Evolutionary conservation across 2,329 filamentous ascomycete species (phyloP).

Genomic region (Xylaria sp.): DNA sequence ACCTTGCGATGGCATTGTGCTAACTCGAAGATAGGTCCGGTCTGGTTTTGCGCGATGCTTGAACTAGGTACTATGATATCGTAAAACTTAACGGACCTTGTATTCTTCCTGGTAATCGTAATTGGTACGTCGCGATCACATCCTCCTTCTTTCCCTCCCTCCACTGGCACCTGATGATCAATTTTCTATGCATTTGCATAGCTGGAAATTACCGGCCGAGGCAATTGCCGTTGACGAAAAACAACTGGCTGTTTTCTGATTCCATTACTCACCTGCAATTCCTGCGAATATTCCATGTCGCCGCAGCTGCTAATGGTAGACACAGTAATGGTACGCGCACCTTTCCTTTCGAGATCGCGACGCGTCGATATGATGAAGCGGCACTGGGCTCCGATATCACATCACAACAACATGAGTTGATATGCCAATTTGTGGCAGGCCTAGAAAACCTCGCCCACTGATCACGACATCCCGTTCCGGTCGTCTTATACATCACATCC

Average conservation of each 20-base stretch:
- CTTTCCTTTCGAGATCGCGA: constrained; percentile 22
- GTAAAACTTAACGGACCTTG: background rate
- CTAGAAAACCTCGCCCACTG: constrained; percentile 99
- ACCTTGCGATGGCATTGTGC: constrained; percentile 23
- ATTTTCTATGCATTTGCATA: constrained; percentile 68
- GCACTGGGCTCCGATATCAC: constrained; percentile 90
- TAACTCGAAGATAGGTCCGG: constrained; percentile 25
- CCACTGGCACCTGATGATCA: constrained; percentile 63
- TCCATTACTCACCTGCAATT: constrained; percentile 29
- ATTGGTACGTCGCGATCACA: constrained; percentile 36
- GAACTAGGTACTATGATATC: too few species aligned
- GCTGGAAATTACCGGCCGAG: constrained; percentile 98
- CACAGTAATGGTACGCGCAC: constrained; percentile 35
- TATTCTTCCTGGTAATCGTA: background rate
- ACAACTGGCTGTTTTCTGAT: constrained; percentile 84
- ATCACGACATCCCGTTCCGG: constrained; percentile 43
- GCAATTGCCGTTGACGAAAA: constrained; percentile 73
- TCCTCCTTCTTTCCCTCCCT: background rate
- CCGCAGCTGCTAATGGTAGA: constrained; percentile 5
- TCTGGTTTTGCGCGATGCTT: background rate
- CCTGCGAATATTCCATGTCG: constrained; percentile 20
- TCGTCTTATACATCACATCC: background rate
- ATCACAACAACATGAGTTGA: constrained; percentile 70
- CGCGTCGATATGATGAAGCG: constrained; percentile 72
- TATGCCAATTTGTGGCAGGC: constrained; percentile 93